Percentiles rank a stretch among this genome's conserved stretches.
Evolutionary conservation across 179 eudicot species (phyloP).

Genomic region (Pouteria campechiana): DNA sequence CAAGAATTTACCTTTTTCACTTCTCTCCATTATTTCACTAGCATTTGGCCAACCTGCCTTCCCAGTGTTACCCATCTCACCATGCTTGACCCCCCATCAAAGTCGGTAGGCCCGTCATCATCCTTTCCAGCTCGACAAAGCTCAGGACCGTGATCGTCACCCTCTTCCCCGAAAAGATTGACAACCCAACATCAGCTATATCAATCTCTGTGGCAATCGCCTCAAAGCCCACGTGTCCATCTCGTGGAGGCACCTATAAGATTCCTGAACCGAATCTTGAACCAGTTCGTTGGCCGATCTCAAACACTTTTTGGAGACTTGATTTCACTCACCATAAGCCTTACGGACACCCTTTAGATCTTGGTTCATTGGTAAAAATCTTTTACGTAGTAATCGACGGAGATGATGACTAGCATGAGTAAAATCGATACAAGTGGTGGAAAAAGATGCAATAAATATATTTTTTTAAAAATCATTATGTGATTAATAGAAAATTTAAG

Average conservation of each 20-base stretch:
- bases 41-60: slow-evolving; percentile 36
- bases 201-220: slow-evolving; percentile 53
- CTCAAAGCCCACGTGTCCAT: slow-evolving; percentile 41
- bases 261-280: slow-evolving; percentile 43
- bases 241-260: slow-evolving; percentile 39
- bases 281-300: slow-evolving; percentile 39
- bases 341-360: too few relatives aligned
- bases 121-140: slow-evolving; percentile 22
- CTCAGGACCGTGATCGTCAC: slow-evolving; percentile 38
- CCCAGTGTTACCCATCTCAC: slow-evolving; percentile 48
- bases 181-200: slow-evolving; percentile 34
- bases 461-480: too few relatives aligned
- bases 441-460: too few relatives aligned
- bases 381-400: too few relatives aligned
- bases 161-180: slow-evolving; percentile 46
- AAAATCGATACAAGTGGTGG: too few relatives aligned
- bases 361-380: too few relatives aligned
- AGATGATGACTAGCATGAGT: too few relatives aligned
- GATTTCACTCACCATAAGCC: too few relatives aligned
- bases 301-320: slow-evolving; percentile 69
- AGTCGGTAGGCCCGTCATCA: slow-evolving; percentile 42
- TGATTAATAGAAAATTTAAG: too few relatives aligned
- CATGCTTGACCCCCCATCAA: slow-evolving; percentile 22
- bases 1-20: slow-evolving; percentile 41
- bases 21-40: slow-evolving; percentile 38